Conservation (phyloP, 2,329 filamentous ascomycete species). For the Fusarium anguioides region DNA sequence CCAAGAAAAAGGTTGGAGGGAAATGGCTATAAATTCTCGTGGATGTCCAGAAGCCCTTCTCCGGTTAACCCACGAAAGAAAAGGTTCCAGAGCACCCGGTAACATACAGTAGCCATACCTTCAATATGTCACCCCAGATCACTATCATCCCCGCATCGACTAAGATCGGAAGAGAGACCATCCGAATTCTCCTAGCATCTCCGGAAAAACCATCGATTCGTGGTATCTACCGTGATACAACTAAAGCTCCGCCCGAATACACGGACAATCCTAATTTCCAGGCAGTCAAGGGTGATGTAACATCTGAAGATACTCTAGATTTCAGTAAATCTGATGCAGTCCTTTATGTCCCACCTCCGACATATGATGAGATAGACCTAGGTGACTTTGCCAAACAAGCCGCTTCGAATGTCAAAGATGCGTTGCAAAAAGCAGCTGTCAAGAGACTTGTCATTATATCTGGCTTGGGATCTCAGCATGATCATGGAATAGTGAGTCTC, state of each 20-base stretch:
- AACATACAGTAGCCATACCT: too few species aligned
- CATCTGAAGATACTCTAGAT: constrained; percentile 37
- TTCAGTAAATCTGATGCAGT: constrained; percentile 46
- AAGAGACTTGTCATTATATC: constrained; percentile 43
- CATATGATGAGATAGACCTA: constrained; percentile 39
- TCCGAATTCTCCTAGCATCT: constrained; percentile 42
- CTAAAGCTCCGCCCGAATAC: constrained; percentile 47
- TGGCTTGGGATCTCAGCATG: constrained; percentile 45
- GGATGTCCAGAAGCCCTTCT: too few species aligned
- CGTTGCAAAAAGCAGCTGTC: constrained; percentile 24
- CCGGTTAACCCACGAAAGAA: too few species aligned
- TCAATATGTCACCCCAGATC: constrained; percentile 44
- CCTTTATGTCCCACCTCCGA: constrained; percentile 49
- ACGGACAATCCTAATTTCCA: constrained; percentile 40
- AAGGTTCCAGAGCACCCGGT: too few species aligned
- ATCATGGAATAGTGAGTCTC: constrained; percentile 43
- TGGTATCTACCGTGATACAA: constrained; percentile 46
- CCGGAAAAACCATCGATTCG: constrained; percentile 34
- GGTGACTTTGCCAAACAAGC: constrained; percentile 38
- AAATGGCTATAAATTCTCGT: too few species aligned
- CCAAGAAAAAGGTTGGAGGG: too few species aligned
- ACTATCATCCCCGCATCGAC: constrained; percentile 49
- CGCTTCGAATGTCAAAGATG: constrained; percentile 40
- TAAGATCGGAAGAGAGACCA: constrained; percentile 43
- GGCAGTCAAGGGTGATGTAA: constrained; percentile 45